These are phyloP conservation scores for Triticum aestivum DNA, from an alignment of 176 grass and related monocot genomes.

Conservation along the genomic window IWGSC_CS_RefSeq_v2.1 NC_057798.1:591639259-591639758, in stretches of 20 bases:
- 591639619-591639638: too few species aligned
- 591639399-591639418: background rate
- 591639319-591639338: background rate
- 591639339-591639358: constrained; percentile 27
- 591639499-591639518: background rate
- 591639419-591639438: background rate
- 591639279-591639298: background rate
- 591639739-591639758: too few species aligned
- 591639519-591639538: background rate
- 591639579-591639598: too few species aligned
- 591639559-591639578: background rate
- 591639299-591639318: background rate
- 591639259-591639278: background rate
- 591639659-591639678: too few species aligned
- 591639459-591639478: background rate
- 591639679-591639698: too few species aligned
- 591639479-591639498: background rate
- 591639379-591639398: background rate
- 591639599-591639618: too few species aligned
- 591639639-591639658: too few species aligned
- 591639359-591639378: constrained; percentile 27
- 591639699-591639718: too few species aligned
- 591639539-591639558: background rate
- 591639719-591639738: too few species aligned
- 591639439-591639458: background rate